Evolutionary conservation across 2,329 filamentous ascomycete genomes (phyloP).

Genomic region (Sclerotinia minor): DNA sequence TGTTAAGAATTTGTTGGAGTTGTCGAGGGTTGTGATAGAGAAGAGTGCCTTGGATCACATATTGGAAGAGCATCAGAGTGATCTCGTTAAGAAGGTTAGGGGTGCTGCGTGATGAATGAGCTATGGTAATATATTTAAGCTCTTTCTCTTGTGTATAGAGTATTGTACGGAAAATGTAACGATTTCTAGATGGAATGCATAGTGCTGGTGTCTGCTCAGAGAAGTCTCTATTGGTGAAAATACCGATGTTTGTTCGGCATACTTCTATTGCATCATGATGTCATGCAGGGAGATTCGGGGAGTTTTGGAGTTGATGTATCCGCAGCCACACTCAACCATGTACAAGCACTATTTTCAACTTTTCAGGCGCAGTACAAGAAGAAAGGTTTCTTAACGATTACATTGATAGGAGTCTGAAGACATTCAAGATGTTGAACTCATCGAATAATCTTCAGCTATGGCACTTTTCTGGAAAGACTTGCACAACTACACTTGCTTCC

Average conservation of each 20-base stretch:
- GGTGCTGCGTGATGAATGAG: slow-evolving; percentile 32
- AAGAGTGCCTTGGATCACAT: slow-evolving; percentile 74
- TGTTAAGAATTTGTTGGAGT: slow-evolving; percentile 90
- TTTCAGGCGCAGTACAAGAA: too few relatives aligned
- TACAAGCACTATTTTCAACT: not conserved
- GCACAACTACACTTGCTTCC: too few relatives aligned
- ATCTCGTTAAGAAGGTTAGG: slow-evolving; percentile 47
- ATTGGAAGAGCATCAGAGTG: slow-evolving; percentile 69
- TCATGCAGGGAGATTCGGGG: not conserved
- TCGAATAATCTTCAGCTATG: too few relatives aligned
- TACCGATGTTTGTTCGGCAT: not conserved
- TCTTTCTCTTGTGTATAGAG: slow-evolving; percentile 17
- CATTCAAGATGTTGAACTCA: too few relatives aligned
- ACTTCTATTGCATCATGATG: not conserved
- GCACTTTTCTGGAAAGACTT: too few relatives aligned
- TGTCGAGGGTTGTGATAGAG: slow-evolving; percentile 84
- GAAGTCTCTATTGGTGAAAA: not conserved
- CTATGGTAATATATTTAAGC: slow-evolving; percentile 13
- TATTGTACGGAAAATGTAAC: slow-evolving; percentile 22
- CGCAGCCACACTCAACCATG: not conserved
- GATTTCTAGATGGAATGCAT: slow-evolving; percentile 11
- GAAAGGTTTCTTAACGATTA: too few relatives aligned
- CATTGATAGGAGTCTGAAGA: too few relatives aligned
- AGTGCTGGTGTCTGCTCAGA: not conserved
- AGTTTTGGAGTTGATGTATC: not conserved